phyloP scores from a whole-genome alignment of 2,329 filamentous ascomycete species.

The Neopestalotiopsis sp. region DNA sequence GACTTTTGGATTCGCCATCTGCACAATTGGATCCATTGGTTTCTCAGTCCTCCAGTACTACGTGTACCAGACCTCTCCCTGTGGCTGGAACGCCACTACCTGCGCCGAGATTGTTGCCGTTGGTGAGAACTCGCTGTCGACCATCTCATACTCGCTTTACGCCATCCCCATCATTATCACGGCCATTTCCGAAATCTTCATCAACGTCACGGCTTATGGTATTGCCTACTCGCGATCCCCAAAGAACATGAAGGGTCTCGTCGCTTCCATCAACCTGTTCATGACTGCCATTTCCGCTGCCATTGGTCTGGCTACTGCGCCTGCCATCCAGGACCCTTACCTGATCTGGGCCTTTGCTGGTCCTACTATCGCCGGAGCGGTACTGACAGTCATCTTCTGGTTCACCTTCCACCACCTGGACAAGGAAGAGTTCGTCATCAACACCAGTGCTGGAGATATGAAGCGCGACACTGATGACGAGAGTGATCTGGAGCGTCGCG shows the following conservation, averaged over 20 bases:
- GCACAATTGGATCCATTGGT: constrained; percentile 42
- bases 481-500: constrained; percentile 30
- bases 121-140: constrained; percentile 30
- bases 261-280: constrained; percentile 72
- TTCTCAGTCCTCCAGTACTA: constrained; percentile 35
- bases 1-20: constrained; percentile 50
- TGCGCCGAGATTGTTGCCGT: constrained; percentile 33
- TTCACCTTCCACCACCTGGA: constrained; percentile 35
- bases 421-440: constrained; percentile 36
- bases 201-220: constrained; percentile 68
- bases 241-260: constrained; percentile 81
- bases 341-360: constrained; percentile 47
- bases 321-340: constrained; percentile 51
- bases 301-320: constrained; percentile 61
- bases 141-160: constrained; percentile 34
- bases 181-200: constrained; percentile 59
- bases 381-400: constrained; percentile 34
- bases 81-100: constrained; percentile 36
- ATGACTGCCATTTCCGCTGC: constrained; percentile 74
- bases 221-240: constrained; percentile 82
- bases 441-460: constrained; percentile 35
- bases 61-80: constrained; percentile 36
- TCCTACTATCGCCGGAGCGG: constrained; percentile 34
- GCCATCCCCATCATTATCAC: constrained; percentile 55
- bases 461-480: constrained; percentile 34